Evolutionary conservation across 805 yeast species (phyloP).

Genomic region (Metschnikowia chrysomelidarum): DNA sequence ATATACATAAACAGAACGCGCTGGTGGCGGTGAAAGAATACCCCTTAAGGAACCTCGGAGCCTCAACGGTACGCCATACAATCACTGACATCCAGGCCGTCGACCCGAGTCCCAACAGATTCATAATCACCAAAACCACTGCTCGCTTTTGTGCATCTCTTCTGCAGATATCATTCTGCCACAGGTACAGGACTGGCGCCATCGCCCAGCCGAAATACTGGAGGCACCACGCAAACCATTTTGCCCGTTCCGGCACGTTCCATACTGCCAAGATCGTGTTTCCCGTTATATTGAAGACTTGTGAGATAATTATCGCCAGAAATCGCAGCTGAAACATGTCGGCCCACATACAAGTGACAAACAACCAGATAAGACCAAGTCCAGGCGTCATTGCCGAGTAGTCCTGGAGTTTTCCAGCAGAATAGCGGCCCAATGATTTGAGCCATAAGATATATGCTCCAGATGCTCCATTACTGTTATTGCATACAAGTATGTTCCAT

Average conservation of each 20-base stretch:
- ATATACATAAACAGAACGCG: conserved; percentile 43
- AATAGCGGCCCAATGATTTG: conserved; percentile 22
- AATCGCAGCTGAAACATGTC: conserved; percentile 42
- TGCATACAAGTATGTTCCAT: conserved; percentile 60
- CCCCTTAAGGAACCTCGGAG: conserved; percentile 56
- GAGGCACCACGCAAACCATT: conserved; percentile 63
- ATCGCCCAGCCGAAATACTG: conserved; percentile 65
- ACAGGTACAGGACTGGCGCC: conserved; percentile 59
- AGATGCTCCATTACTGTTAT: conserved; percentile 52
- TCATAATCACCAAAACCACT: conserved; percentile 54
- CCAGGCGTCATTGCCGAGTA: conserved; percentile 48
- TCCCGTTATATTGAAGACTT: conserved; percentile 52
- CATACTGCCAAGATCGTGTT: conserved; percentile 56
- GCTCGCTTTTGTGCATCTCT: conserved; percentile 57
- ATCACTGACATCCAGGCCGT: conserved; percentile 49
- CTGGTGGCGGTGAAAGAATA: conserved; percentile 49
- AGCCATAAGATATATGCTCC: conserved; percentile 66
- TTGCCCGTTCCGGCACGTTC: conserved; percentile 54
- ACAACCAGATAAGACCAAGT: conserved; percentile 40
- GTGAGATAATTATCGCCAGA: conserved; percentile 54
- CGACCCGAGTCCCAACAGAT: conserved; percentile 51
- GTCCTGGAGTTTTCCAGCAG: conserved; percentile 33
- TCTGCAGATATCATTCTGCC: conserved; percentile 57
- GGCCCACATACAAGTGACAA: conserved; percentile 34
- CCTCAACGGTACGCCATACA: conserved; percentile 56